Base-by-base conservation (phyloP, 306 rosid genomes). In the Adenanthera pavonina region DNA sequence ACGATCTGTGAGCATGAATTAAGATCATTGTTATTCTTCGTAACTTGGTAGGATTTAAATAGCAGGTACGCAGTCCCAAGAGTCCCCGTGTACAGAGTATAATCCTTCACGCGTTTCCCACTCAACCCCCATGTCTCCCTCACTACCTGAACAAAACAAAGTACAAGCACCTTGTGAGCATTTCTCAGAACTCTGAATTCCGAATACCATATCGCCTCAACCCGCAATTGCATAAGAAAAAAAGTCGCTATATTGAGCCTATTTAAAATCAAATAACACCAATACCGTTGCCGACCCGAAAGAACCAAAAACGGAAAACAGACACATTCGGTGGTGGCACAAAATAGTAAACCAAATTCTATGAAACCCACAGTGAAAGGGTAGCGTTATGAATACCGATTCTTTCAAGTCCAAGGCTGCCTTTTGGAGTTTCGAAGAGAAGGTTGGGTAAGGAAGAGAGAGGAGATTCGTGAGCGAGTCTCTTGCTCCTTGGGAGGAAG, bases 61-160 rank as follows among this genome's bases (percentile, higher is more conserved):
- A 85, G 85, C 71, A 92, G 49, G 80, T 68, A 92, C 5, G 95
- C 97, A 35, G 97, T 91, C 62, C 98, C 98, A 62, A 94, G 91
- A 56, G 81, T 84, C 44, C 98, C 97, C 4, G 97, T 85, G 77
- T 90, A 94, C n/a, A 92, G 74, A 43, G 88, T 86, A 82, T 83
- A 91, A 74, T 92, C 97, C 76, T 69, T 86, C 74, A 86, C 89
- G 83, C 79, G 90, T 74, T 86, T 92, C 62, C 85, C 89, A 70
- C 87, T 30, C 57, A 85, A 77, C 9, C 85, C 88, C 97, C 97
- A 92, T 53, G 94, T 92, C 84, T 88, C 92, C 79, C 81, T 89
- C 89, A 91, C 91, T 70, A 94, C 97, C 98, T 92, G 82, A 81
- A 80, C 44, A 62, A 84, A 69, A 70, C 47, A 80, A 67, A 72